Evolutionary conservation across 139 green algal species (phyloP).

Genomic region (Trebouxia sp.): DNA sequence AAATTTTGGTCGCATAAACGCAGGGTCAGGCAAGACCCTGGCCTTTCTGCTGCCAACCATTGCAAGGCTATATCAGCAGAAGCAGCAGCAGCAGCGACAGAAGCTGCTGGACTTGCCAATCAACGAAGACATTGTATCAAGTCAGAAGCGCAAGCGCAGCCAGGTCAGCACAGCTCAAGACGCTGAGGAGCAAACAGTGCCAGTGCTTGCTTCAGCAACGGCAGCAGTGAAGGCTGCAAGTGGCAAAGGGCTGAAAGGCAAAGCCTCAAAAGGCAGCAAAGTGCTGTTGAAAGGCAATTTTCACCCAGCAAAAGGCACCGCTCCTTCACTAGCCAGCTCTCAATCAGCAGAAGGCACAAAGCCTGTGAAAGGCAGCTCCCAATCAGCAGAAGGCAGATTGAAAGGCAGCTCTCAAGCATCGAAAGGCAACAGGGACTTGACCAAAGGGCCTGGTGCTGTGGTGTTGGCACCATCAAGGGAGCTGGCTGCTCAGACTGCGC

Average conservation of each 20-base stretch:
- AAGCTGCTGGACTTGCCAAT: neutral
- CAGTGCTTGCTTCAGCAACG: too few species aligned
- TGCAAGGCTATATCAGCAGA: constrained; percentile 29
- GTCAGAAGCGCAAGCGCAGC: too few species aligned
- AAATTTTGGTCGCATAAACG: neutral
- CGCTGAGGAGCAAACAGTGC: neutral
- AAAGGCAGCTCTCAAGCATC: constrained; percentile 23
- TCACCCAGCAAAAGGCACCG: neutral
- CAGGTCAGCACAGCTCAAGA: constrained; percentile 10
- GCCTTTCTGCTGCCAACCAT: constrained; percentile 90
- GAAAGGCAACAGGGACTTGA: neutral
- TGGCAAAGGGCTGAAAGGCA: neutral
- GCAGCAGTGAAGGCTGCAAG: neutral
- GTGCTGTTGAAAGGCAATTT: too few species aligned
- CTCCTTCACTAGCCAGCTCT: constrained; percentile 20
- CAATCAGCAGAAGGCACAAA: neutral
- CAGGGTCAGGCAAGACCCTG: constrained; percentile 89
- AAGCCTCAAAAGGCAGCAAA: neutral
- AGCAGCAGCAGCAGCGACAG: constrained; percentile 11
- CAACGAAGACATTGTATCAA: neutral
- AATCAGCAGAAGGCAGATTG: neutral
- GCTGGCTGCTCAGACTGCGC: constrained; percentile 79
- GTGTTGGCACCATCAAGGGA: constrained; percentile 86
- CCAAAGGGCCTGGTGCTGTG: constrained; percentile 51
- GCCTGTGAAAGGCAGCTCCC: neutral